Evolutionary conservation across 1,139 yeast genomes (phyloP), one percentile per base, ranked within the genome.

Genomic region (Debaryomyces subglobosus): DNA sequence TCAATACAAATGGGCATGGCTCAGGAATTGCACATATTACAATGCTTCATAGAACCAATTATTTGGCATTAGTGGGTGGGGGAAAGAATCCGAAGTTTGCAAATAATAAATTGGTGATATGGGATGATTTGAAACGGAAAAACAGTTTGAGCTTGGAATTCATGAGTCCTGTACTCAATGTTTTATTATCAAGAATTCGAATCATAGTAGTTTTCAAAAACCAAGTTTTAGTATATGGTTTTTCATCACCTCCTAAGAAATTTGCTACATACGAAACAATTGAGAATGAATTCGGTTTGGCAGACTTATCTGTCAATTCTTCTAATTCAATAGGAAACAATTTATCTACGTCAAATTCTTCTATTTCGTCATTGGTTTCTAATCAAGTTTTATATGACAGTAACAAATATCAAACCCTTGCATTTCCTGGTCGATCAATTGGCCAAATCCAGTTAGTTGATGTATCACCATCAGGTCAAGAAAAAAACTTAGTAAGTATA

Each of bases 1-100:
- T 86, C 59, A 46, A 47, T 3, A 35, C 44, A 24, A 38, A 45
- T 23, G 48, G 46, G 5, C 46, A 50, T 8, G 77, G 75, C 1
- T 63, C 82, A 38, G 96, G 97, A 0, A 82, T 90, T 23, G 96
- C 95, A 2, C 74, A 79, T 37, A 82, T 87, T 2, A 77, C 86
- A 45, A 89, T 92, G 96, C 82, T 92, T 12, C 89, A 90, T 63
- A 78, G 97, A 41, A 91, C 97, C 1, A 92, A 92, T 67, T 91
- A 91, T 63, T 76, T 92, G 49, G 97, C 94, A 0, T 67, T 92
- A 40, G 90, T 91, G 1, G 97, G 97, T 0, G 96, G 97, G 9
- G 97, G 97, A 0, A 76, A 79, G 52, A 77, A 79, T 51, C 97
- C 97, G 32, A 77, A 82, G 56, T 88, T 83, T 60, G 88, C 96